Base-by-base conservation (phyloP, 352 stramenopile genomes). In the Nothophytophthora sp. region DNA sequence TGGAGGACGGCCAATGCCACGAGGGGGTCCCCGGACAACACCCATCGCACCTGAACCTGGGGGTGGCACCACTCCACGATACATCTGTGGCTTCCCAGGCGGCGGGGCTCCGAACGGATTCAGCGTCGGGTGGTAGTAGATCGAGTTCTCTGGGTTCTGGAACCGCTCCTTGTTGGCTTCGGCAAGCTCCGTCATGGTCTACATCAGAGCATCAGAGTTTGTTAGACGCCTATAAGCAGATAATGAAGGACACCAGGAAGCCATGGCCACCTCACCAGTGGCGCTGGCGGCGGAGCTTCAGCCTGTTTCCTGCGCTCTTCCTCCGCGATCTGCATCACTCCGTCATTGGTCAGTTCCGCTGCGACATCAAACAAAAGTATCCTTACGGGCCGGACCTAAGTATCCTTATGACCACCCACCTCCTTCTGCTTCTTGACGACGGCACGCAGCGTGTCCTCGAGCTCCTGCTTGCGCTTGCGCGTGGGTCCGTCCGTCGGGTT, bases 61-160 rank as follows among this genome's bases (percentile, higher is more conserved):
- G 9, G 32, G 24, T 39, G 66, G 42, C 10, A 71, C 60, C 25
- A 66, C 63, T 2, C 74, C 59, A 12, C 65, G 72, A 51, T 86
- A 92, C 63, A 64, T 73, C 25, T 92, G 78, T 6, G 81, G 78
- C 23, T 63, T 67, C 12, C 81, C 81, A 18, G 81, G 81, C 1
- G 81, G 81, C 8, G 81, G 81, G 1, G 80, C 78, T 15, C 81
- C 81, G 22, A 90, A 92, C 1, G 81, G 81, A 27, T 92, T 92
- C 8, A 92, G 43, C 16, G 78, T 87, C 16, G 78, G 78, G 34
- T 92, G 78, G 40, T 90, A 92, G 50, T 92, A 90, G 34, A 92
- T 80, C 1, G 81, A 92, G 35, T 88, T 92, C 76, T 91, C 74
- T 49, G 81, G 76, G 25, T 83, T 87, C 60, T 90, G 70, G 55